phyloP scores from a whole-genome alignment of 768 basidiomycete genomes.

The Boletus subparvulus region DNA sequence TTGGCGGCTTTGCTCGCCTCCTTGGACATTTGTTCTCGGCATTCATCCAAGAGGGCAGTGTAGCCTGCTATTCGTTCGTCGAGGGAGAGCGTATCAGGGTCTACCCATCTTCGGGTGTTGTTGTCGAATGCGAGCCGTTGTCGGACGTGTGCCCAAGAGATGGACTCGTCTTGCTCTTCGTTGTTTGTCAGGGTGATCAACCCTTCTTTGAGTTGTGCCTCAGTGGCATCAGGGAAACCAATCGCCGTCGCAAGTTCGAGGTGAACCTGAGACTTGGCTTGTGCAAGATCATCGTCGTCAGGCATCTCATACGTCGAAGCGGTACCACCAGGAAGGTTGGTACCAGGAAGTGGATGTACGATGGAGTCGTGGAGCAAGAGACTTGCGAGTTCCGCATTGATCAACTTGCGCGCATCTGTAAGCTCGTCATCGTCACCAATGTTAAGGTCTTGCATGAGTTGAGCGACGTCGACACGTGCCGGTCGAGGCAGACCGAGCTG shows the following conservation, averaged over 20 bases:
- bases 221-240: conserved; percentile 82
- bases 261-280: conserved; percentile 72
- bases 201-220: conserved; percentile 76
- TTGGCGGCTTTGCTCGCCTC: conserved; percentile 82
- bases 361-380: conserved; percentile 89
- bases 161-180: conserved; percentile 57
- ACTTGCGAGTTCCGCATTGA: conserved; percentile 75
- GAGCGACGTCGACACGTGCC: conserved; percentile 70
- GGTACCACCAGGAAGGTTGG: conserved; percentile 69
- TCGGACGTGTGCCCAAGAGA: conserved; percentile 73
- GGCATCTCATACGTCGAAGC: conserved; percentile 70
- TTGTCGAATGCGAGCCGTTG: conserved; percentile 64
- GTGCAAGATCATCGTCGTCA: conserved; percentile 69
- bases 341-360: conserved; percentile 85
- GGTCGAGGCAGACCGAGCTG: conserved; percentile 85
- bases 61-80: conserved; percentile 68
- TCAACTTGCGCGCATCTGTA: conserved; percentile 54
- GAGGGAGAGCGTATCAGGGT: conserved; percentile 53
- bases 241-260: conserved; percentile 75
- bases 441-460: conserved; percentile 59
- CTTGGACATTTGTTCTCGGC: conserved; percentile 69
- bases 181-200: conserved; percentile 61
- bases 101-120: conserved; percentile 60
- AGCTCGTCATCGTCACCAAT: conserved; percentile 49
- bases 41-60: conserved; percentile 54